Evolutionary conservation across 2,329 filamentous ascomycete species (phyloP).

Genomic region (Venturia effusa): DNA sequence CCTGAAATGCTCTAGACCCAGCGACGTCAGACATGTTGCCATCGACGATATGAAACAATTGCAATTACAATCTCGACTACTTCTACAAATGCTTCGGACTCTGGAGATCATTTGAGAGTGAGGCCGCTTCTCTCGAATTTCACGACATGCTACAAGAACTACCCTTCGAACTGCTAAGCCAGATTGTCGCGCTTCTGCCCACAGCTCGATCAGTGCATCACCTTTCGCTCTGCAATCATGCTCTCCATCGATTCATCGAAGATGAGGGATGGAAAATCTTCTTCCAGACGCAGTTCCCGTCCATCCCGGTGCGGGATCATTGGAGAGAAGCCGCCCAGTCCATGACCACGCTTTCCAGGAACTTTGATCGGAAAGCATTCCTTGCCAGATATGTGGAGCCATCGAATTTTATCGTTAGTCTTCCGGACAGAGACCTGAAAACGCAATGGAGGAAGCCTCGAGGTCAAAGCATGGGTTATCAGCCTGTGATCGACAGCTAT

Average conservation of each 20-base stretch:
- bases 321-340: conserved; percentile 43
- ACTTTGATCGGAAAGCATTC: conserved; percentile 46
- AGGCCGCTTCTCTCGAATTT: not conserved
- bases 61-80: not conserved
- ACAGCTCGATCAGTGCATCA: conserved; percentile 33
- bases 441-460: conserved; percentile 24
- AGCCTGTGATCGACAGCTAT: conserved; percentile 47
- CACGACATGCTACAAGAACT: conserved; percentile 21
- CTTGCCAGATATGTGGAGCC: conserved; percentile 43
- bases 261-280: conserved; percentile 40
- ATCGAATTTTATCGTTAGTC: conserved; percentile 22
- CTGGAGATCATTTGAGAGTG: not conserved
- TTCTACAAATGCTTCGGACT: not conserved
- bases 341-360: conserved; percentile 44
- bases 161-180: conserved; percentile 27
- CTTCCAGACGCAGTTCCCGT: conserved; percentile 37
- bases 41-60: not conserved
- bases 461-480: conserved; percentile 48
- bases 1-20: not conserved
- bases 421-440: conserved; percentile 18
- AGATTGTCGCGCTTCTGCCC: conserved; percentile 31
- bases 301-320: conserved; percentile 14
- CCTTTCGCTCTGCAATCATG: conserved; percentile 35
- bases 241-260: conserved; percentile 34
- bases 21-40: not conserved